Evolutionary conservation across 495 filamentous ascomycete species (phyloP).

Genomic region (Jackrogersella minutella): DNA sequence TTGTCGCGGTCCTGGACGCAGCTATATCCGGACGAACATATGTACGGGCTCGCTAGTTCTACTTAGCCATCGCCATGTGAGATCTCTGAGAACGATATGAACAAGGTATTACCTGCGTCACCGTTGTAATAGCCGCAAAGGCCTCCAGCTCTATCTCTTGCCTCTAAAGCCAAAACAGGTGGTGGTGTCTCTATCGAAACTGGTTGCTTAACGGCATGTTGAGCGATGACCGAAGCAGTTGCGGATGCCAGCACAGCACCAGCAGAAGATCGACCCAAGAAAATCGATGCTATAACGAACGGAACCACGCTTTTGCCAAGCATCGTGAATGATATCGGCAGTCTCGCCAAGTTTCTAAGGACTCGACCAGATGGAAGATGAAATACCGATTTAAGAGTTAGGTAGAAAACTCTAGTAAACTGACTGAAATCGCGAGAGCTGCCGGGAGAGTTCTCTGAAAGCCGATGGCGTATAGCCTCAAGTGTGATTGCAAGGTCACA

Average conservation of each 20-base stretch:
- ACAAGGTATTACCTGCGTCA: neutral
- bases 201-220: neutral
- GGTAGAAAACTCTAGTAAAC: neutral
- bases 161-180: neutral
- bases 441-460: neutral
- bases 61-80: neutral
- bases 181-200: neutral
- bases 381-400: neutral
- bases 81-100: neutral
- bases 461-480: too few species aligned
- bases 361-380: neutral
- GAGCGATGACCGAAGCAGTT: neutral
- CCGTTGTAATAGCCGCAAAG: neutral
- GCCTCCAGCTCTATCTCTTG: neutral
- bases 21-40: constrained; percentile 1
- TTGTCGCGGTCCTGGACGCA: neutral
- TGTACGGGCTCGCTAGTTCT: neutral
- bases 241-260: neutral
- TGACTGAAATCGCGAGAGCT: neutral
- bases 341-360: neutral
- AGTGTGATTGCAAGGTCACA: too few species aligned
- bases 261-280: neutral
- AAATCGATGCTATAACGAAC: neutral
- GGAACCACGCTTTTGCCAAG: neutral
- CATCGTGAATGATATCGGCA: neutral